These are phyloP conservation scores for Cladosporium sp. DNA, from an alignment of 2,329 filamentous ascomycete species.

Conservation along the genomic window DNA sequence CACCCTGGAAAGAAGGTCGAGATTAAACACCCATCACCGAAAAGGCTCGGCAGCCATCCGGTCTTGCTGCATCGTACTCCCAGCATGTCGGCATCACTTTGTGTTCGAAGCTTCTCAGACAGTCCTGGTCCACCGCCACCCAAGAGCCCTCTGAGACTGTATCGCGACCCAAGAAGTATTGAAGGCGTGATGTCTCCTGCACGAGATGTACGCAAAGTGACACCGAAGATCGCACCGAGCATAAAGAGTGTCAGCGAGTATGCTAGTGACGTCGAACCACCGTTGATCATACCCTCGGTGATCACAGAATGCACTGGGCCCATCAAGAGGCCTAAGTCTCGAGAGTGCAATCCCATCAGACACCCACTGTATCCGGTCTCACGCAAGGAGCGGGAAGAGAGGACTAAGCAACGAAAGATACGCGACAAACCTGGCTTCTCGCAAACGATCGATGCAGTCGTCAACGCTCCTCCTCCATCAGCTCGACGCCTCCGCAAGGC, in stretches of 20 bases:
- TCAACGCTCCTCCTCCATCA: slow-evolving; percentile 24
- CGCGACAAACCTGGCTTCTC: slow-evolving; percentile 31
- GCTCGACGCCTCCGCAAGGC: slow-evolving; percentile 31
- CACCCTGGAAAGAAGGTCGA: slow-evolving; percentile 30
- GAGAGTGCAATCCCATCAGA: slow-evolving; percentile 24
- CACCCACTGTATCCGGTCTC: slow-evolving; percentile 23
- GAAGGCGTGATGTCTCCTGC: slow-evolving; percentile 28
- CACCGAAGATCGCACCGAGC: slow-evolving; percentile 31
- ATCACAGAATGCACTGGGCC: slow-evolving; percentile 37
- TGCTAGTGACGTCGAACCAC: slow-evolving; percentile 26
- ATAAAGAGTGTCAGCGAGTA: slow-evolving; percentile 32
- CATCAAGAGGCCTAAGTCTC: slow-evolving; percentile 34
- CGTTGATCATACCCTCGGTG: slow-evolving; percentile 29
- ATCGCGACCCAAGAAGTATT: slow-evolving; percentile 30
- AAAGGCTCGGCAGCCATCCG: slow-evolving; percentile 33
- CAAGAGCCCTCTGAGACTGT: slow-evolving; percentile 34
- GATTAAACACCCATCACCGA: slow-evolving; percentile 34
- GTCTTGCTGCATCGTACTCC: slow-evolving; percentile 34
- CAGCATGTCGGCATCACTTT: slow-evolving; percentile 33
- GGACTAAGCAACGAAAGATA: slow-evolving; percentile 36
- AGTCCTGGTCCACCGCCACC: slow-evolving; percentile 39
- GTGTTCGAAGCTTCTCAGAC: slow-evolving; percentile 30
- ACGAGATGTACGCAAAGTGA: slow-evolving; percentile 25
- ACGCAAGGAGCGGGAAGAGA: slow-evolving; percentile 35
- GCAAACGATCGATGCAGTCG: slow-evolving; percentile 31